Conservation (phyloP, 192 early-diverging fungal species). For the Pecoramyces ruminantium region DNA sequence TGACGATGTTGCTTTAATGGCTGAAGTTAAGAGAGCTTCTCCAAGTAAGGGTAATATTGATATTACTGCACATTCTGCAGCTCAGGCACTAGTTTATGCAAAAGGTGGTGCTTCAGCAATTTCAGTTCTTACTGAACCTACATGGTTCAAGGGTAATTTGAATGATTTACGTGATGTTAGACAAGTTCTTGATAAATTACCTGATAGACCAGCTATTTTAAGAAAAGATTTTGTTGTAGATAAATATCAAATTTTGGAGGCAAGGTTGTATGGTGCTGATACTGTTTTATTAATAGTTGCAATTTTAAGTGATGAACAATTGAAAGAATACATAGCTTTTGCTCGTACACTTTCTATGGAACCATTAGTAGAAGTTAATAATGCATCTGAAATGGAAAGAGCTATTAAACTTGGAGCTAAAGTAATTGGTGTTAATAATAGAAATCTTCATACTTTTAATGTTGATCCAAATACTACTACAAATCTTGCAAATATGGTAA, state of each 20-base stretch:
- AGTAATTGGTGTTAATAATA: slow-evolving; percentile 96
- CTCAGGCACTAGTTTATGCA: slow-evolving; percentile 73
- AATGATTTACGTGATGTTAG: slow-evolving; percentile 86
- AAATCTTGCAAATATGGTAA: slow-evolving; percentile 58
- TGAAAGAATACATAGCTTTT: slow-evolving; percentile 53
- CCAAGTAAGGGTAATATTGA: slow-evolving; percentile 90
- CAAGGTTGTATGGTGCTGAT: slow-evolving; percentile 84
- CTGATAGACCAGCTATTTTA: slow-evolving; percentile 75
- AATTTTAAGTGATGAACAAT: slow-evolving; percentile 52
- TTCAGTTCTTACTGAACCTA: slow-evolving; percentile 94
- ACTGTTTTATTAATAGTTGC: slow-evolving; percentile 91
- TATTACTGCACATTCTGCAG: slow-evolving; percentile 62
- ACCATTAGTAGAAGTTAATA: slow-evolving; percentile 97
- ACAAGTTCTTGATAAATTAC: slow-evolving; percentile 32
- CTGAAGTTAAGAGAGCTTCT: slow-evolving; percentile 97
- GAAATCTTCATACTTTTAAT: slow-evolving; percentile 89
- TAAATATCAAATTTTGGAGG: slow-evolving; percentile 91
- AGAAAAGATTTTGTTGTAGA: slow-evolving; percentile 96
- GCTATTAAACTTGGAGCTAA: slow-evolving; percentile 66
- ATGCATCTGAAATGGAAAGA: slow-evolving; percentile 67
- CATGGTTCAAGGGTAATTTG: slow-evolving; percentile 93
- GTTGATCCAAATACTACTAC: slow-evolving; percentile 81
- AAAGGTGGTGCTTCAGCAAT: slow-evolving; percentile 79
- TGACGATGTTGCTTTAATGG: slow-evolving; percentile 59
- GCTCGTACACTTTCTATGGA: slow-evolving; percentile 77